A percentile compares a stretch with the other conserved stretches of the same genome.
Conservation (phyloP, 2,329 filamentous ascomycete species). For the Daldinia sp. region DNA sequence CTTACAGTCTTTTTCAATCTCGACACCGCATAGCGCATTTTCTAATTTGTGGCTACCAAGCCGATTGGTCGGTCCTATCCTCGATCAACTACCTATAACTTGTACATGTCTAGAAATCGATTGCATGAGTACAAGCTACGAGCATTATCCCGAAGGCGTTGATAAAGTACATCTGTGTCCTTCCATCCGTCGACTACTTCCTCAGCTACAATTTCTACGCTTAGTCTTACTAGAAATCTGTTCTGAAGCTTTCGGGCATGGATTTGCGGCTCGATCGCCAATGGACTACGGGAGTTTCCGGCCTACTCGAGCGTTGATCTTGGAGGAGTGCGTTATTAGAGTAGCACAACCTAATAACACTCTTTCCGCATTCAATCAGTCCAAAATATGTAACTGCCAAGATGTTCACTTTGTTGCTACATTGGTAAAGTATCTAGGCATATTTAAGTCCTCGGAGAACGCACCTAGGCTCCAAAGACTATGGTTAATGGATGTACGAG, state of each 20-base stretch:
- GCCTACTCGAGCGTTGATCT: slow-evolving; percentile 1
- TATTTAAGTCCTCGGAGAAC: slow-evolving; percentile 9
- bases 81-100: slow-evolving; percentile 15
- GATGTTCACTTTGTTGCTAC: neutral
- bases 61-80: neutral
- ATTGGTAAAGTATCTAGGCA: slow-evolving; percentile 7
- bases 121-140: neutral
- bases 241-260: slow-evolving; percentile 21
- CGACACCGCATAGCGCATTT: too few species aligned
- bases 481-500: slow-evolving; percentile 23
- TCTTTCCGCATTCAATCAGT: neutral
- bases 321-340: slow-evolving; percentile 25
- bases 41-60: neutral
- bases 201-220: slow-evolving; percentile 22
- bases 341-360: neutral
- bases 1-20: slow-evolving; percentile 9
- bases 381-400: neutral
- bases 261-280: slow-evolving; percentile 4
- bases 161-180: slow-evolving; percentile 19
- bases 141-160: neutral
- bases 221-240: slow-evolving; percentile 16
- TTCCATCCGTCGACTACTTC: slow-evolving; percentile 24
- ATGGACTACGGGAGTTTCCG: neutral
- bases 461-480: slow-evolving; percentile 20
- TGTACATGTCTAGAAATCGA: slow-evolving; percentile 18